Percentiles rank a stretch among this genome's conserved stretches.
Conservation (phyloP, 305 asterid genomes). For the Solanum hybrid region DNA sequence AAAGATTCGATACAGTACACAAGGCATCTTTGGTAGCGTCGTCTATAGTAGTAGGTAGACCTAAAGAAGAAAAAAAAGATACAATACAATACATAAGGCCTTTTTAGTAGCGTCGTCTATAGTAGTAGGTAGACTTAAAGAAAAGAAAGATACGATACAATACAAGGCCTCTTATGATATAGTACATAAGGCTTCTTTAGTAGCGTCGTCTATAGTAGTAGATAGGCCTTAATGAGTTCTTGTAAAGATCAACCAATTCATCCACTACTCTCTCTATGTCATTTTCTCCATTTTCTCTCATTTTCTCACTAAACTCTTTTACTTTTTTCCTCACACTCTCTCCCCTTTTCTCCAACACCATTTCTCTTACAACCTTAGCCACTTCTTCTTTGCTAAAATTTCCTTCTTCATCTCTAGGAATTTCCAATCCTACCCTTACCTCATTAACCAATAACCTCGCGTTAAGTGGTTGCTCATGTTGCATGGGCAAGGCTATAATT, state of each 20-base stretch:
- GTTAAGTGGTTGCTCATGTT: slow-evolving; percentile 51
- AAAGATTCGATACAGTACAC: neutral
- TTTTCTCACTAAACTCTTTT: slow-evolving; percentile 20
- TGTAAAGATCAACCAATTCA: slow-evolving; percentile 27
- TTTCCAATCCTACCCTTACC: slow-evolving; percentile 42
- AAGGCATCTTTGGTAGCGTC: neutral
- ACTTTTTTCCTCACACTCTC: slow-evolving; percentile 21
- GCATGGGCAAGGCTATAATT: slow-evolving; percentile 44
- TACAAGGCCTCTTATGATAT: neutral
- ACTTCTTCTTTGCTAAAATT: slow-evolving; percentile 27
- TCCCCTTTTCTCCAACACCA: slow-evolving; percentile 27
- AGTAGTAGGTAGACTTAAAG: neutral
- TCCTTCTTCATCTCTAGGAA: slow-evolving; percentile 27
- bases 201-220: neutral
- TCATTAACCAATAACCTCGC: slow-evolving; percentile 39
- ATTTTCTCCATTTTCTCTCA: slow-evolving; percentile 25
- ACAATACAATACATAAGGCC: neutral
- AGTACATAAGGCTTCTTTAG: neutral
- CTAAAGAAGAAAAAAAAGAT: neutral
- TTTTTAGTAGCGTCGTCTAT: neutral
- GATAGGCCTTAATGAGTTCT: neutral
- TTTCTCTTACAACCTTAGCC: slow-evolving; percentile 28
- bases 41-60: too few species aligned
- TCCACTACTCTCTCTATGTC: slow-evolving; percentile 33
- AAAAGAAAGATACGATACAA: neutral